Percentiles rank a stretch among this genome's conserved stretches.
Evolutionary conservation across 2,329 filamentous ascomycete species (phyloP).

Genomic region (Aspergillus sp.): DNA sequence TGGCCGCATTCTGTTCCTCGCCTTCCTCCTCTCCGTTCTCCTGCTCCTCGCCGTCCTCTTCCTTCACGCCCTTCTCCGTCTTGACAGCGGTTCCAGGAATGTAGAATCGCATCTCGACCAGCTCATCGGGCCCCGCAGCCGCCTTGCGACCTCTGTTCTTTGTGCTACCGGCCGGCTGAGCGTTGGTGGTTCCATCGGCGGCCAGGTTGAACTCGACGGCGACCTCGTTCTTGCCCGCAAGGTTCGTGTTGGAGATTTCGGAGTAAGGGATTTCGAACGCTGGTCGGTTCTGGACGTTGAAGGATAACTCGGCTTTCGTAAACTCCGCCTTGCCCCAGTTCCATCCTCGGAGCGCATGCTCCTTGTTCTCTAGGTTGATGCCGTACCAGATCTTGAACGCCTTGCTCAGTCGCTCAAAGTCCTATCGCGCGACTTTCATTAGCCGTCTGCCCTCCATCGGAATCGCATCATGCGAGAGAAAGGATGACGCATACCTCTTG

Average conservation of each 20-base stretch:
- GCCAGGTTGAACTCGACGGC: slow-evolving; percentile 88
- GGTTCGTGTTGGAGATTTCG: slow-evolving; percentile 95
- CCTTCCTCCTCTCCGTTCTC: slow-evolving; percentile 59
- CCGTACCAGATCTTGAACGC: slow-evolving; percentile 99
- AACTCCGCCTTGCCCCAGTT: slow-evolving; percentile 99
- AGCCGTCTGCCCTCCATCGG: no score
- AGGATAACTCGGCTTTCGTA: slow-evolving; percentile 87
- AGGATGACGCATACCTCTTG: slow-evolving; percentile 61
- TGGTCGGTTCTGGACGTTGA: slow-evolving; percentile 95
- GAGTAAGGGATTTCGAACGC: slow-evolving; percentile 97
- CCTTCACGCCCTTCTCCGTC: slow-evolving; percentile 66
- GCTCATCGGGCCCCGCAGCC: slow-evolving; percentile 82
- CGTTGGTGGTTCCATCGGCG: slow-evolving; percentile 71
- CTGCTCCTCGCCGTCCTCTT: slow-evolving; percentile 62
- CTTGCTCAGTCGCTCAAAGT: slow-evolving; percentile 86
- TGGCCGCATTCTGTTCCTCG: slow-evolving; percentile 92
- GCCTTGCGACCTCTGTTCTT: slow-evolving; percentile 80
- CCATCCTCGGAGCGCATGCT: slow-evolving; percentile 94
- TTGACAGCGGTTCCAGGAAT: slow-evolving; percentile 84
- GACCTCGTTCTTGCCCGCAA: slow-evolving; percentile 96
- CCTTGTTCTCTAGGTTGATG: slow-evolving; percentile 84
- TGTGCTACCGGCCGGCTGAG: slow-evolving; percentile 68
- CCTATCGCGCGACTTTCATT: slow-evolving; percentile 47
- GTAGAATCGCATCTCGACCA: slow-evolving; percentile 99
- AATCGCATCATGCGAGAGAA: background rate